Evolutionary conservation across 2,329 filamentous ascomycete genomes (phyloP).

Genomic region (Colletotrichum melonis): DNA sequence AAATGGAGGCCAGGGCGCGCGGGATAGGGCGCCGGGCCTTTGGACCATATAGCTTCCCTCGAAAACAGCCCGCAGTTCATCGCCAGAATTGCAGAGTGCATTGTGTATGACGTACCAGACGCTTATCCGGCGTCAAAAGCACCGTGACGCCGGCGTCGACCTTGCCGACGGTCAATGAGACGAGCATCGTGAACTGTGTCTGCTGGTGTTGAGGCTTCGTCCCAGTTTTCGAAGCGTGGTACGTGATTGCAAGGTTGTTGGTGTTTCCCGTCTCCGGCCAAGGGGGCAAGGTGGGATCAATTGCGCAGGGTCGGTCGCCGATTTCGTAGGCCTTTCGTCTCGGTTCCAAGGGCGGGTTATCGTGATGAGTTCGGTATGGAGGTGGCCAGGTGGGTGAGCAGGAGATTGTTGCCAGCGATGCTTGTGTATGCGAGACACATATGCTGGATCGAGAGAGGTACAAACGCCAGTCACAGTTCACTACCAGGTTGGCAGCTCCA

Average conservation of each 20-base stretch:
- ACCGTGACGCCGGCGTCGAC: slow-evolving; percentile 99
- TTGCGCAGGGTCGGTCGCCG: background rate
- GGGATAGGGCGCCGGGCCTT: background rate
- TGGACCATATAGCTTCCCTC: background rate
- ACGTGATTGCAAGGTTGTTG: background rate
- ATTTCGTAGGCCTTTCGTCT: background rate
- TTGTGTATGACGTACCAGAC: slow-evolving; percentile 75
- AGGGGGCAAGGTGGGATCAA: background rate
- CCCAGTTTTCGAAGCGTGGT: slow-evolving; percentile 10
- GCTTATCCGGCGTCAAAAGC: slow-evolving; percentile 94
- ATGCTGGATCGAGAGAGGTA: slow-evolving; percentile 25
- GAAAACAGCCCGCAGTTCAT: background rate
- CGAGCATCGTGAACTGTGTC: slow-evolving; percentile 74
- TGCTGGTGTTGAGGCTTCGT: slow-evolving; percentile 11
- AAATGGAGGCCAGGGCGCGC: background rate
- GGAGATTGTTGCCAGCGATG: background rate
- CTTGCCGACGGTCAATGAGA: slow-evolving; percentile 98
- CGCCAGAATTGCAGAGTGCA: background rate
- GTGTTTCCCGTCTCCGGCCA: background rate
- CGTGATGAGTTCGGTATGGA: background rate
- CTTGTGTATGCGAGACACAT: slow-evolving; percentile 25
- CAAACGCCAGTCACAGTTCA: slow-evolving; percentile 22
- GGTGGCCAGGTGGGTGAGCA: background rate
- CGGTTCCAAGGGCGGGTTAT: background rate
- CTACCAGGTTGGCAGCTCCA: slow-evolving; percentile 35